Percentiles rank a stretch among this genome's conserved stretches.
Evolutionary conservation across 2,329 filamentous ascomycete species (phyloP).

Genomic region (Pyricularia grisea): DNA sequence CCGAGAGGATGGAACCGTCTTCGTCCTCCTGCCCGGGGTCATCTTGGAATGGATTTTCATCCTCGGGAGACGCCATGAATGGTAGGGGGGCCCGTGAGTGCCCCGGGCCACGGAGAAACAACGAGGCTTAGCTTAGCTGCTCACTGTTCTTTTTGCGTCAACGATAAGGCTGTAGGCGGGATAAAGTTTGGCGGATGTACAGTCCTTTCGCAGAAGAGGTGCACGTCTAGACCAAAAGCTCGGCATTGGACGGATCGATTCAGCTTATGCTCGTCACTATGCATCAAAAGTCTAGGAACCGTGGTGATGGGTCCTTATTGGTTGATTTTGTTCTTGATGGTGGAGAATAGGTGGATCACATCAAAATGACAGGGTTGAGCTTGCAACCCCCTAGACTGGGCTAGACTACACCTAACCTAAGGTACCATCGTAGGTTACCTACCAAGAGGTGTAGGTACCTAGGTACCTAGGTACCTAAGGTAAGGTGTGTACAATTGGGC

Average conservation of each 20-base stretch:
- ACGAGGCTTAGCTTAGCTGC: neutral
- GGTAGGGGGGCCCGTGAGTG: neutral
- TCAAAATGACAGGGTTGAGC: neutral
- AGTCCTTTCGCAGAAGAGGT: neutral
- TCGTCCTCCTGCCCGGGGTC: constrained; percentile 36
- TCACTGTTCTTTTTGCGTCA: neutral
- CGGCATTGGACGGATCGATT: neutral
- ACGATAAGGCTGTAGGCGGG: neutral
- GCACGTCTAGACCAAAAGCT: neutral
- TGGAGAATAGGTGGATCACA: neutral
- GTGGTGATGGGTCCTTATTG: neutral
- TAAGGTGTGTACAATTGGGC: neutral
- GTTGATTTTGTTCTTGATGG: neutral
- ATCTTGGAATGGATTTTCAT: constrained; percentile 35
- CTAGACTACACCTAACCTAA: too few relatives aligned
- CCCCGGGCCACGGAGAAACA: constrained; percentile 2
- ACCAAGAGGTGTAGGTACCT: too few relatives aligned
- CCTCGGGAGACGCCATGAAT: constrained; percentile 21
- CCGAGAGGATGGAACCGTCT: constrained; percentile 31
- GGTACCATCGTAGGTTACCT: too few relatives aligned
- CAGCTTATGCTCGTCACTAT: neutral
- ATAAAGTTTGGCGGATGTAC: neutral
- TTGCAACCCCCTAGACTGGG: neutral
- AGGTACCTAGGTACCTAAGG: too few relatives aligned
- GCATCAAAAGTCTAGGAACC: neutral